Conservation (phyloP, 73 alveolate species). For the Paramecium primaurelia region DNA sequence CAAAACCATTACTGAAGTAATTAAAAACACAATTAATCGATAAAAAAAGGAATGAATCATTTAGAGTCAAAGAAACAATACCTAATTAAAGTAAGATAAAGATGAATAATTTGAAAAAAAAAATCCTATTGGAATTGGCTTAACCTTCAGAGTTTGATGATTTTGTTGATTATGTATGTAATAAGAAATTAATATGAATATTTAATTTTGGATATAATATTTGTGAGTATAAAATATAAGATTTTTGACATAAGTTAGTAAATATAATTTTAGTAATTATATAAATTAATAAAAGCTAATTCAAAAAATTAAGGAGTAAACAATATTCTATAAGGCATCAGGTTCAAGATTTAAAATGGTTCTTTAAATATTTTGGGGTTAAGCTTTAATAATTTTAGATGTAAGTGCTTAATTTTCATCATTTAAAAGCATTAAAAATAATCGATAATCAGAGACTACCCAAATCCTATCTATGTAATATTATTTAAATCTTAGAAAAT, state of each 20-base stretch:
- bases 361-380: neutral
- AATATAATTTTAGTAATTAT: neutral
- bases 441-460: neutral
- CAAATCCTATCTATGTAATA: neutral
- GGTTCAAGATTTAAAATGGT: neutral
- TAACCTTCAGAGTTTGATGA: neutral
- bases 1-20: neutral
- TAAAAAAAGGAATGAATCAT: neutral
- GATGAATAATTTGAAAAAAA: neutral
- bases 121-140: neutral
- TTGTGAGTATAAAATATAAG: neutral
- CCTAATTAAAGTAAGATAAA: neutral
- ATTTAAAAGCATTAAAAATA: neutral
- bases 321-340: neutral
- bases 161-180: neutral
- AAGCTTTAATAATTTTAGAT: neutral
- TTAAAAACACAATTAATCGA: neutral
- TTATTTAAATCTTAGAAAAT: neutral
- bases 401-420: neutral
- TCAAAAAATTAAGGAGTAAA: slow-evolving; percentile 15
- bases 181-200: neutral
- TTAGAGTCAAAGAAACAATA: neutral
- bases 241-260: neutral
- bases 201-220: neutral
- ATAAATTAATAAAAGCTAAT: neutral